These are phyloP conservation scores for Lindgomyces ingoldianus DNA, from an alignment of 495 filamentous ascomycete species.

Conservation along the genomic window DNA sequence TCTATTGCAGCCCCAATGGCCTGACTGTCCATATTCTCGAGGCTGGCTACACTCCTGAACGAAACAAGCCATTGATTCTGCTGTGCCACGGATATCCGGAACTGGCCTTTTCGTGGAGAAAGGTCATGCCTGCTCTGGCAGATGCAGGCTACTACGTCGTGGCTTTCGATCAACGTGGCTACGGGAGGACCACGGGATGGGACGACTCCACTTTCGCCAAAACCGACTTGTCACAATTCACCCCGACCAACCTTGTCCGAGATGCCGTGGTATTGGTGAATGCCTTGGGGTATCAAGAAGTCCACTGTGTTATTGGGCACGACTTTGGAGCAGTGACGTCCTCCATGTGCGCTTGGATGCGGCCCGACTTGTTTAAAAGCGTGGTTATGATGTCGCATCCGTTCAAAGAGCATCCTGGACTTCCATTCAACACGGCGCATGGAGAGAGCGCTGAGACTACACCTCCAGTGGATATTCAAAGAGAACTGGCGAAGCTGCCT, in stretches of 20 bases:
- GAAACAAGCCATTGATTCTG: conserved; percentile 56
- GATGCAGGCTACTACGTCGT: conserved; percentile 62
- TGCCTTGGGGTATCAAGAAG: conserved; percentile 59
- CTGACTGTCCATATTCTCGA: conserved; percentile 65
- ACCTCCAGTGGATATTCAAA: conserved; percentile 51
- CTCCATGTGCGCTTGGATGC: conserved; percentile 59
- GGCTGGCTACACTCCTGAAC: conserved; percentile 50
- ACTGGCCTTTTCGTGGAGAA: conserved; percentile 69
- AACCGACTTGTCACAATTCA: conserved; percentile 60
- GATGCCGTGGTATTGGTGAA: conserved; percentile 64
- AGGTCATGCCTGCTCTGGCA: conserved; percentile 59
- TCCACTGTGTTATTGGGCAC: conserved; percentile 65
- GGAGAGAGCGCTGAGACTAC: conserved; percentile 13
- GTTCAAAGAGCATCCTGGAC: conserved; percentile 52
- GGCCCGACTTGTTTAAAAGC: conserved; percentile 64
- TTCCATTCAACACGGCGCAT: conserved; percentile 56
- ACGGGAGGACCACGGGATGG: conserved; percentile 67
- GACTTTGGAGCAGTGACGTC: conserved; percentile 64
- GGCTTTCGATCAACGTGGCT: conserved; percentile 68
- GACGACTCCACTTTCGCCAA: conserved; percentile 52
- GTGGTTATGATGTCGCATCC: conserved; percentile 60
- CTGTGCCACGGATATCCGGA: conserved; percentile 69
- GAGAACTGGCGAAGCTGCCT: conserved; percentile 54
- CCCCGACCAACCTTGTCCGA: conserved; percentile 59
- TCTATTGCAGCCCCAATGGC: conserved; percentile 40